Conservation (phyloP, 108 stramenopile species). For the Asterionellopsis glacialis region DNA sequence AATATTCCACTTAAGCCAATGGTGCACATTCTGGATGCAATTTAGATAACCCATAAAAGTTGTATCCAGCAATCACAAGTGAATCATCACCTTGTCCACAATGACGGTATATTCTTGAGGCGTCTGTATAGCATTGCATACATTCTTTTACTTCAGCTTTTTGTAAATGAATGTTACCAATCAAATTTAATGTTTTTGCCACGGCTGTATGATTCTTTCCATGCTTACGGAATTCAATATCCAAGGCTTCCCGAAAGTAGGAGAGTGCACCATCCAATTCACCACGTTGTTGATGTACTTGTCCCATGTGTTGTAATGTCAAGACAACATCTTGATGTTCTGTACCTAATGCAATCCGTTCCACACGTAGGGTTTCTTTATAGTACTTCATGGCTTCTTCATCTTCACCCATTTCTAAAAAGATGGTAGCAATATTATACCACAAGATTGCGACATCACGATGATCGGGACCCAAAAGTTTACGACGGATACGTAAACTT, state of each 20-base stretch:
- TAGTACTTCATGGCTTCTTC: constrained; percentile 42
- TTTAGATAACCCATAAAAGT: constrained; percentile 43
- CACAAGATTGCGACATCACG: constrained; percentile 44
- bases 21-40: constrained; percentile 42
- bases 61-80: constrained; percentile 49
- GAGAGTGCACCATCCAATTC: constrained; percentile 42
- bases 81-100: constrained; percentile 6
- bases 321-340: constrained; percentile 43
- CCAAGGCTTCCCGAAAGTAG: constrained; percentile 48
- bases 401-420: constrained; percentile 51
- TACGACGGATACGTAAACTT: constrained; percentile 42
- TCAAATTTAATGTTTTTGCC: constrained; percentile 44
- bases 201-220: constrained; percentile 13
- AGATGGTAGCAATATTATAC: constrained; percentile 66
- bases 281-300: constrained; percentile 44
- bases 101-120: constrained; percentile 38
- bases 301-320: constrained; percentile 52
- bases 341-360: constrained; percentile 33
- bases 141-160: constrained; percentile 36
- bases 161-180: constrained; percentile 57
- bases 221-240: constrained; percentile 29
- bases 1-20: constrained; percentile 23
- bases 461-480: constrained; percentile 40
- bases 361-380: constrained; percentile 51
- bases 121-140: constrained; percentile 64